Evolutionary conservation across 2,329 filamentous ascomycete species (phyloP).

Genomic region (Pestalotiopsis sp.): DNA sequence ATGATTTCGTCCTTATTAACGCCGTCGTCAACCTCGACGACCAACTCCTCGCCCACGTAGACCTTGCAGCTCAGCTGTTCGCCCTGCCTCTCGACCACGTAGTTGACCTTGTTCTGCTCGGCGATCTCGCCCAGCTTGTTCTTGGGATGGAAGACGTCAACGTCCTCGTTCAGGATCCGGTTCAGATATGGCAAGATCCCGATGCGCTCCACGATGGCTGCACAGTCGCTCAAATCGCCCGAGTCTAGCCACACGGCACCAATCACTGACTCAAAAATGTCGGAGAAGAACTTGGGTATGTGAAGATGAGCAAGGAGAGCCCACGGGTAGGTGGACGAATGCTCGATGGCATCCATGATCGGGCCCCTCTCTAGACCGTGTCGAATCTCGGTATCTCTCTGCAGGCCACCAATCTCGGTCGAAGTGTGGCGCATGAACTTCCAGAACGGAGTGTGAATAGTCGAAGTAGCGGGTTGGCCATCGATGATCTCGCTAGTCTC

Average conservation of each 20-base stretch:
- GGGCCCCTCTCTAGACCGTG: slow-evolving; percentile 50
- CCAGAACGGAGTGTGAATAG: slow-evolving; percentile 58
- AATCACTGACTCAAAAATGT: slow-evolving; percentile 79
- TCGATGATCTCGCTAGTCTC: slow-evolving; percentile 29
- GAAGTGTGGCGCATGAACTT: slow-evolving; percentile 68
- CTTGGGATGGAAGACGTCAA: slow-evolving; percentile 68
- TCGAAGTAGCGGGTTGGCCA: slow-evolving; percentile 27
- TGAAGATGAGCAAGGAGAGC: slow-evolving; percentile 65
- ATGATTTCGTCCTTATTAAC: slow-evolving; percentile 54
- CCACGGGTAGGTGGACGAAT: slow-evolving; percentile 74
- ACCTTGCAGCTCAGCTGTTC: slow-evolving; percentile 48
- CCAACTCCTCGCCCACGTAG: slow-evolving; percentile 46
- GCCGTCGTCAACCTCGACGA: slow-evolving; percentile 50
- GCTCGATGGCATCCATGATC: slow-evolving; percentile 54
- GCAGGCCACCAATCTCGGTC: slow-evolving; percentile 47
- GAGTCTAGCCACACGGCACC: slow-evolving; percentile 86
- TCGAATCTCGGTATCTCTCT: slow-evolving; percentile 45
- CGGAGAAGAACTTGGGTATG: slow-evolving; percentile 79
- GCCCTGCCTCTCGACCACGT: slow-evolving; percentile 41
- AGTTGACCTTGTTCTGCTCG: slow-evolving; percentile 51
- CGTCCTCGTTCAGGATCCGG: slow-evolving; percentile 59
- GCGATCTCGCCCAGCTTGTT: slow-evolving; percentile 68
- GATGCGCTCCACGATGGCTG: slow-evolving; percentile 60
- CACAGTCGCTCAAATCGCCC: slow-evolving; percentile 63
- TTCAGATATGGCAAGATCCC: slow-evolving; percentile 68